Evolutionary conservation across 2,329 filamentous ascomycete species (phyloP), one percentile per base, ranked within the genome.

Genomic region (Penicillium nordicum): DNA sequence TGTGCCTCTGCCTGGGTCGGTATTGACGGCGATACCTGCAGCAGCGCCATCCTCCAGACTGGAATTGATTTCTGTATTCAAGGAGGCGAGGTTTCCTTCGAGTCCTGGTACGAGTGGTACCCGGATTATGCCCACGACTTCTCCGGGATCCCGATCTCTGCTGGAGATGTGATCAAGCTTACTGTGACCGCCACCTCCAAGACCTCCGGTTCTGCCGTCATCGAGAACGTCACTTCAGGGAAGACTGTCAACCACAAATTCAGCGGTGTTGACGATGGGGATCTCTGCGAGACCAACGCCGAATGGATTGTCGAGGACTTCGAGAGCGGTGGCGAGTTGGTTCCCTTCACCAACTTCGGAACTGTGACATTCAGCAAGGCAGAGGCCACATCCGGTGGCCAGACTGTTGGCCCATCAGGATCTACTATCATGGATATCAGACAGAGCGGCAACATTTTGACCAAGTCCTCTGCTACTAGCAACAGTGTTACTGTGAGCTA

Each of bases 271-370:
- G 67, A 65, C 1, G 71, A 69, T 16, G 70, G 68, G 5, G 41
- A 54, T 7, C 76, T 84, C 5, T 81, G 81, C 68, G 74, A 81
- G 70, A 76, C 74, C 60, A 83, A 83, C 55, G 83, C 82, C n/a
- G 82, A 85, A 68, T 85, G 82, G 82, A 84, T 85, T 60, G 81
- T 84, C 9, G 82, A 84, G 72, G 80, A 81, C 62, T 81, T 78
- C 53, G 66, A 73, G 56, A 57, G 64, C 14, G 62, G 66, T 42
- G 61, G 62, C 34, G 65, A 66, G 1, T 69, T 79, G 11, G 78
- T 81, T 30, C 58, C 70, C 0, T 76, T 82, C 47, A 76, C 73
- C 37, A 63, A 80, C 67, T 81, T 81, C 59, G 76, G 76, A 10
- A 76, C 73, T 25, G 78, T 81, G 25, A 73, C 72, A 9, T 82